Base-by-base conservation (phyloP, 257 asterid species). In the Solanum clarkiae region DNA sequence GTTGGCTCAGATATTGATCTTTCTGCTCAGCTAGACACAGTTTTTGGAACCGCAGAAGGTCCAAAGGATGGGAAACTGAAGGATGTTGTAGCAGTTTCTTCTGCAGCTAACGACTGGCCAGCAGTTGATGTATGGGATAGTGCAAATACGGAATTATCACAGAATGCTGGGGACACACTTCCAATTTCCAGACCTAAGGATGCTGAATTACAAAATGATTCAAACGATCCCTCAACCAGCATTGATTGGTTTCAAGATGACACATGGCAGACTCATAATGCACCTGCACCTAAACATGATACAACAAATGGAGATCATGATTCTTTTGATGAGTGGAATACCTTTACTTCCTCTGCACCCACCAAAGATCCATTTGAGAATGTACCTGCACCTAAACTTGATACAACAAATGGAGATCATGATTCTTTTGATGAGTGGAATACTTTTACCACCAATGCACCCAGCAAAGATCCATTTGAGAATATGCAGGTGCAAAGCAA, bases 321-420 rank as follows among this genome's bases (percentile, higher is more conserved):
- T 65, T 79, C 89, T 18, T 87, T 88, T 86, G 93, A 87, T 63
- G 96, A 90, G 7, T 94, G 99, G 99, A 84, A 93, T 91, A 93
- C 91, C 86, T 93, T 95, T 88, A 88, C 94, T 6, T 89, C 92
- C 90, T 90, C 94, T 54, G 82, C 89, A 77, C 86, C 86, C 85
- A 74, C 74, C 69, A 90, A 91, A 74, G 89, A 80, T 88, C 90
- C 92, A 85, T 86, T 91, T 47, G 84, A 84, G 70, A 88, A 63
- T 88, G 88, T 80, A 63, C 84, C 87, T 68, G 29, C 55, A 84
- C 81, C 69, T 68, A 54, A 69, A 66, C 51, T 13, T 84, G 81
- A 69, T 69, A 42, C 69, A 32, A 13, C 60, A 44, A 69, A 84
- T 69, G 86, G 20, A 24, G 81, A 66, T 84, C 56, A 59, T 55